phyloP scores from a whole-genome alignment of 163 green algal genomes.

The Coccomyxa subellipsoidea region DNA sequence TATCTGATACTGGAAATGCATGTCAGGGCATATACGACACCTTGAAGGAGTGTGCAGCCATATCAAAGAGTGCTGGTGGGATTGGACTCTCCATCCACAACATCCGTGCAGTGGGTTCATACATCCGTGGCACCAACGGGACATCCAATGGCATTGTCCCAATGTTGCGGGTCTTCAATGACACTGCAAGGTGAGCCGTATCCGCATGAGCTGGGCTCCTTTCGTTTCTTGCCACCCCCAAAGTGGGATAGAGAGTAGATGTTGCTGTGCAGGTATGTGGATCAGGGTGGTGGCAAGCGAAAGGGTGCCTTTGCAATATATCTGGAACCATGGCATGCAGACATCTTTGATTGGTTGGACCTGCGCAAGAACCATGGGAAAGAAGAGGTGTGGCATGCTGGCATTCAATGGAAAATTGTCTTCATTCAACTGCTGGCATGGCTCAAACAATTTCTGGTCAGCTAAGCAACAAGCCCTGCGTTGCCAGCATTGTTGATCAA shows the following conservation, averaged over 20 bases:
- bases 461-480: too few species aligned
- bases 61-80: slow-evolving; percentile 93
- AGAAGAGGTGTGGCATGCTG: slow-evolving; percentile 87
- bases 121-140: slow-evolving; percentile 99
- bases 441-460: too few species aligned
- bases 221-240: too few species aligned
- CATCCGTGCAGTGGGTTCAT: slow-evolving; percentile 85
- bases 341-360: slow-evolving; percentile 96
- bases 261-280: slow-evolving; percentile 57
- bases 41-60: slow-evolving; percentile 97
- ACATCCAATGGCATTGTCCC: slow-evolving; percentile 98
- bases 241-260: not conserved
- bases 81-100: slow-evolving; percentile 94
- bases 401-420: not conserved
- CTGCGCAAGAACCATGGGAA: slow-evolving; percentile 99
- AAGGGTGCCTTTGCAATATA: slow-evolving; percentile 99
- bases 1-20: not conserved
- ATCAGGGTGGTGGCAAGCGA: slow-evolving; percentile 94
- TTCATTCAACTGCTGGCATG: too few species aligned
- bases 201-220: too few species aligned
- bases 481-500: too few species aligned
- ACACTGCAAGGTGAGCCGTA: slow-evolving; percentile 75
- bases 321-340: slow-evolving; percentile 98
- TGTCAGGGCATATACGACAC: slow-evolving; percentile 99
- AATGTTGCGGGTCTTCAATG: slow-evolving; percentile 99